These are phyloP conservation scores for Eutypella sp. DNA, from an alignment of 2,329 filamentous ascomycete genomes.

Conservation along the genomic window DNA sequence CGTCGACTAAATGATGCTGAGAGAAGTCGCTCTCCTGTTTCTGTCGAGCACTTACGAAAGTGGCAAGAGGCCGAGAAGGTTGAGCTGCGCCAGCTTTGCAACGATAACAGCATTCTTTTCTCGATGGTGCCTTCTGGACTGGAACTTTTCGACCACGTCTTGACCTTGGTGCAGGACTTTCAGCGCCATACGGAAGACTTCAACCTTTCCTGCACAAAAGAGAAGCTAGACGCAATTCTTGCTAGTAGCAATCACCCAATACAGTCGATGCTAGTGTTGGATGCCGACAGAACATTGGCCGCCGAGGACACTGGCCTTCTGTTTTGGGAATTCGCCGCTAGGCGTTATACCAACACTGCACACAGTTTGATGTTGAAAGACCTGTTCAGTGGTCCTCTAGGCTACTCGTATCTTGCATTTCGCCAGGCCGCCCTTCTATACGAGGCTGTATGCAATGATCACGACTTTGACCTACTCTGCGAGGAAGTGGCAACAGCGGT, in stretches of 20 bases:
- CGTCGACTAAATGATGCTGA: slow-evolving; percentile 33
- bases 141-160: slow-evolving; percentile 13
- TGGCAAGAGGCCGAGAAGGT: slow-evolving; percentile 46
- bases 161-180: slow-evolving; percentile 33
- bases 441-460: slow-evolving; percentile 36
- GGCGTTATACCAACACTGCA: not conserved
- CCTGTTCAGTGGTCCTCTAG: slow-evolving; percentile 41
- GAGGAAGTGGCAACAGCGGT: slow-evolving; percentile 35
- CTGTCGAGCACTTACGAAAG: slow-evolving; percentile 32
- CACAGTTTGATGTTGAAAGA: slow-evolving; percentile 29
- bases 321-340: slow-evolving; percentile 1
- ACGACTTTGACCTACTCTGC: slow-evolving; percentile 41
- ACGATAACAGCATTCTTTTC: slow-evolving; percentile 42
- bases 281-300: slow-evolving; percentile 53
- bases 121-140: slow-evolving; percentile 13
- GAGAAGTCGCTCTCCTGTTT: slow-evolving; percentile 28
- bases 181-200: slow-evolving; percentile 28
- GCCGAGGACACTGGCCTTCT: slow-evolving; percentile 41
- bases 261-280: slow-evolving; percentile 48
- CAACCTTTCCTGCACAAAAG: slow-evolving; percentile 31
- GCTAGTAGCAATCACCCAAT: slow-evolving; percentile 10
- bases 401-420: slow-evolving; percentile 51
- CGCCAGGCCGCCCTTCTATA: slow-evolving; percentile 49
- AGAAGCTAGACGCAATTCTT: slow-evolving; percentile 30
- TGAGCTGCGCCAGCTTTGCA: slow-evolving; percentile 39